phyloP scores from a whole-genome alignment of 2,329 filamentous ascomycete genomes.

The Phialocephala sp. region DNA sequence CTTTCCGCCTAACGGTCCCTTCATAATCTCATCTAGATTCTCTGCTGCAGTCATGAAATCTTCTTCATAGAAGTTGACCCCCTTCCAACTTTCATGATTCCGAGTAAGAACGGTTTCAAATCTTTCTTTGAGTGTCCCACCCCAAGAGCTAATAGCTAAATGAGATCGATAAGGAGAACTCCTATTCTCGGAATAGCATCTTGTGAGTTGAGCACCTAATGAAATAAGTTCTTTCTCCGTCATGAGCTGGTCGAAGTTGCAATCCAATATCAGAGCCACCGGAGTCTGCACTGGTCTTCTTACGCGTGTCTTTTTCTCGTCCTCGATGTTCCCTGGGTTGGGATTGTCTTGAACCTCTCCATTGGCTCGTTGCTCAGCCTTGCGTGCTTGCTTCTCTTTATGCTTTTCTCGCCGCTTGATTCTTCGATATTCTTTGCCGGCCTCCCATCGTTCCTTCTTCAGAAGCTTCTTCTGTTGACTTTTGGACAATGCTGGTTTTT shows the following conservation, averaged over 20 bases:
- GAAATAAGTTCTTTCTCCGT: conserved; percentile 83
- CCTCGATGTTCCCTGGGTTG: background rate
- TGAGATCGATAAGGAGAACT: conserved; percentile 71
- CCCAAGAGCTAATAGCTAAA: conserved; percentile 79
- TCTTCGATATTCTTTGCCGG: conserved; percentile 65
- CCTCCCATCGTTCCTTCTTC: conserved; percentile 77
- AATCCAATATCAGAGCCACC: conserved; percentile 85
- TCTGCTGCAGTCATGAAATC: conserved; percentile 75
- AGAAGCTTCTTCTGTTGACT: conserved; percentile 82
- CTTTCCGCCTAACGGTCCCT: conserved; percentile 56
- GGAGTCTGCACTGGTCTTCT: conserved; percentile 63
- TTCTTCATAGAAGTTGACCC: conserved; percentile 72
- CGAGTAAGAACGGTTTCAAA: conserved; percentile 78
- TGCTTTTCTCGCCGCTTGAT: conserved; percentile 58
- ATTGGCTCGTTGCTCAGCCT: conserved; percentile 53
- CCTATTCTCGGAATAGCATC: conserved; percentile 88
- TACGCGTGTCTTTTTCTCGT: conserved; percentile 20
- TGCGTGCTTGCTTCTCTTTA: conserved; percentile 54
- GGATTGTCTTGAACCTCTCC: conserved; percentile 43
- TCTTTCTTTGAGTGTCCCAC: conserved; percentile 74
- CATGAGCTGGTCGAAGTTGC: conserved; percentile 92
- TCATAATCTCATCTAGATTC: conserved; percentile 72
- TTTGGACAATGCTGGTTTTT: conserved; percentile 68
- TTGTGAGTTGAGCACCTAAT: conserved; percentile 80
- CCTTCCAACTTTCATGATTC: conserved; percentile 80